These are phyloP conservation scores for Anisodus tanguticus DNA, from an alignment of 257 asterid genomes.

Conservation along the genomic window DNA sequence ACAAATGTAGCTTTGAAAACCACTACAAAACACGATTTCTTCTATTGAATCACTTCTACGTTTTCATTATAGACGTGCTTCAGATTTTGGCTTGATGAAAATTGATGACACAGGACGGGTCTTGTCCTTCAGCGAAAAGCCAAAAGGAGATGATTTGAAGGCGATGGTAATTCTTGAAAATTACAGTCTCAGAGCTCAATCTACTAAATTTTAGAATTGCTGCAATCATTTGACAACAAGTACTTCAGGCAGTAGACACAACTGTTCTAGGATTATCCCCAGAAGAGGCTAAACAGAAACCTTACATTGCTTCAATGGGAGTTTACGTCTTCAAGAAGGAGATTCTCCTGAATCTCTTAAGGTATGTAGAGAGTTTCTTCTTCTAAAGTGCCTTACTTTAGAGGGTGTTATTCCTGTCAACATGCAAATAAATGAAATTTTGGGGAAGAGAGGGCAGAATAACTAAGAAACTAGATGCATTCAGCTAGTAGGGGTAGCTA, in stretches of 20 bases:
- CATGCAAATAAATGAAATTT: conserved; percentile 20
- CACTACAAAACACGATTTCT: conserved; percentile 9
- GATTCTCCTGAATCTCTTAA: conserved; percentile 81
- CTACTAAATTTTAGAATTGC: conserved; percentile 12
- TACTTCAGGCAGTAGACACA: conserved; percentile 88
- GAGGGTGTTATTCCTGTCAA: conserved; percentile 2
- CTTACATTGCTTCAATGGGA: conserved; percentile 99
- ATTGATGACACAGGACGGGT: conserved; percentile 81
- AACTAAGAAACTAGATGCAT: neutral
- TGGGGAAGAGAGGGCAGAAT: conserved; percentile 16
- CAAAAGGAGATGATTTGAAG: conserved; percentile 79
- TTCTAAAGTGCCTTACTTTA: neutral
- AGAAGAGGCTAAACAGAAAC: conserved; percentile 88
- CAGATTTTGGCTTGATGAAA: conserved; percentile 97
- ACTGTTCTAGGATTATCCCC: conserved; percentile 79
- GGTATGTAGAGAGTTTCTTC: conserved; percentile 46
- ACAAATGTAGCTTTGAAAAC: conserved; percentile 11
- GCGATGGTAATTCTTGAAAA: conserved; percentile 67
- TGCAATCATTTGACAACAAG: conserved; percentile 29
- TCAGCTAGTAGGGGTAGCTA: neutral
- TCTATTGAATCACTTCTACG: conserved; percentile 33
- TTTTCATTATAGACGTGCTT: conserved; percentile 83
- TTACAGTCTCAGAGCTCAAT: conserved; percentile 26
- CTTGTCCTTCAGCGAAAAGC: conserved; percentile 81
- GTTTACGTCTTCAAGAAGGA: conserved; percentile 96